Evolutionary conservation across 2,329 filamentous ascomycete species (phyloP).

Genomic region (Apiospora aurea): DNA sequence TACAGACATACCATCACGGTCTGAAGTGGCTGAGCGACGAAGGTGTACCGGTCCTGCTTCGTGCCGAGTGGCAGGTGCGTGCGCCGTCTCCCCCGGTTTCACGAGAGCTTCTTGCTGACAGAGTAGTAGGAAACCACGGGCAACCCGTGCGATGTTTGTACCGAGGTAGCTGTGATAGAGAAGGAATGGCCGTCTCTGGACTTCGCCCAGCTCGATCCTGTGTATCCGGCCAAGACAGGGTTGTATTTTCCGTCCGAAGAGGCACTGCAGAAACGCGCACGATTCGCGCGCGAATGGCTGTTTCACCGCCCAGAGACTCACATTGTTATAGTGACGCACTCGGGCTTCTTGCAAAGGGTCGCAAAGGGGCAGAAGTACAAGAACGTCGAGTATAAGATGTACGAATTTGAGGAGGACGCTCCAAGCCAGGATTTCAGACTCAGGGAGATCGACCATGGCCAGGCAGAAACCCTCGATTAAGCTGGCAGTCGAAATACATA

Average conservation of each 20-base stretch:
- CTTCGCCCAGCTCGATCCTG: conserved; percentile 41
- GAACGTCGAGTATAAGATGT: conserved; percentile 41
- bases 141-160: conserved; percentile 42
- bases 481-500: neutral
- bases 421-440: conserved; percentile 15
- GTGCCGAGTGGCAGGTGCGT: conserved; percentile 44
- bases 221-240: conserved; percentile 42
- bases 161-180: conserved; percentile 33
- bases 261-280: conserved; percentile 36
- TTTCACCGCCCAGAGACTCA: conserved; percentile 39
- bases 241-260: conserved; percentile 41
- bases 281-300: conserved; percentile 40
- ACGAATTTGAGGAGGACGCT: conserved; percentile 31
- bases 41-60: conserved; percentile 39
- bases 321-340: conserved; percentile 43
- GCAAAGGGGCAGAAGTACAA: conserved; percentile 38
- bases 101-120: conserved; percentile 1
- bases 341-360: conserved; percentile 40
- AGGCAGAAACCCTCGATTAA: conserved; percentile 22
- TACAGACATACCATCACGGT: conserved; percentile 40
- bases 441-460: conserved; percentile 20
- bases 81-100: conserved; percentile 21
- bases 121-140: conserved; percentile 39
- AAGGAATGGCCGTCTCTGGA: conserved; percentile 41
- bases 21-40: conserved; percentile 39